Conservation (phyloP, 495 filamentous ascomycete species). For the Oidiodendron maius region DNA sequence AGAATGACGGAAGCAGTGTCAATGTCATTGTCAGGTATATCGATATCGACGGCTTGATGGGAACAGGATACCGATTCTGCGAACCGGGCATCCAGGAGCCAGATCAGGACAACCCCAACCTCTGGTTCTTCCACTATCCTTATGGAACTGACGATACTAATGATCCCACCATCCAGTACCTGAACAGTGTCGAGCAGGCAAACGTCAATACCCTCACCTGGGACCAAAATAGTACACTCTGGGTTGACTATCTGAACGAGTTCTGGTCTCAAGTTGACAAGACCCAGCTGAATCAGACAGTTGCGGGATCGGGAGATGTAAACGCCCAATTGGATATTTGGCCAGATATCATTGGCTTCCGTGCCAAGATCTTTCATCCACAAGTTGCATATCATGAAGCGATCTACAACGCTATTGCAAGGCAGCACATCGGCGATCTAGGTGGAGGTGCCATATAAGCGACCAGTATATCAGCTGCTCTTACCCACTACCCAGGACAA, state of each 20-base stretch:
- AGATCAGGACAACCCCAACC: constrained; percentile 5
- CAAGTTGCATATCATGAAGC: constrained; percentile 3
- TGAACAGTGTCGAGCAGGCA: background rate
- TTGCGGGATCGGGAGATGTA: background rate
- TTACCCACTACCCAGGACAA: background rate
- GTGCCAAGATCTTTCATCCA: constrained; percentile 15
- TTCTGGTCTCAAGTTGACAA: background rate
- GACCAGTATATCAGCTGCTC: background rate
- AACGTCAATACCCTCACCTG: background rate
- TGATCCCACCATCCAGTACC: background rate
- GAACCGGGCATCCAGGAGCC: constrained; percentile 9
- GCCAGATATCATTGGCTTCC: background rate
- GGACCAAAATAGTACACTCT: background rate
- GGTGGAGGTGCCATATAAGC: background rate
- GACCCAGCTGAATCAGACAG: background rate
- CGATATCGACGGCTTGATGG: constrained; percentile 1
- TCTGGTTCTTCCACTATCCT: constrained; percentile 10
- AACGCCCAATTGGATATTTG: background rate
- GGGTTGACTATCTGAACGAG: background rate
- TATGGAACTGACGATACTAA: background rate
- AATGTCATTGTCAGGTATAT: constrained; percentile 8
- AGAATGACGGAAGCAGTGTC: constrained; percentile 2
- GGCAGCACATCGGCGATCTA: constrained; percentile 1
- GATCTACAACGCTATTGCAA: background rate
- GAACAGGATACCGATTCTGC: constrained; percentile 3